These are phyloP conservation scores for Tolypocladium ovalisporum DNA, from an alignment of 2,329 filamentous ascomycete genomes.

Conservation along the genomic window DNA sequence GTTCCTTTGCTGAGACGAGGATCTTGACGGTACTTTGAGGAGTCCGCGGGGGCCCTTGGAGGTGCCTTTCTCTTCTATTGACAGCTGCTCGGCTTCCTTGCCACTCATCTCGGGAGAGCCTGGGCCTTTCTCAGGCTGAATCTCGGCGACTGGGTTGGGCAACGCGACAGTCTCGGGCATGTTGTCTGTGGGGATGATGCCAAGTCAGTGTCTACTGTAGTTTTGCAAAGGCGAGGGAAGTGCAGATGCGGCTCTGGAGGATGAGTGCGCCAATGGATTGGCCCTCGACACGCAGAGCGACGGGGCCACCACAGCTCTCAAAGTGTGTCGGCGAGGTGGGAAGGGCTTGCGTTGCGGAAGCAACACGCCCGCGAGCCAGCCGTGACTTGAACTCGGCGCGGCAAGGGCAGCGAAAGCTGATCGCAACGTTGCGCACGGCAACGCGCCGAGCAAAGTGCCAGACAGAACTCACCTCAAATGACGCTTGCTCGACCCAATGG, in stretches of 20 bases:
- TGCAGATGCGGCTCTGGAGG: not conserved
- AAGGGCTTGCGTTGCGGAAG: not conserved
- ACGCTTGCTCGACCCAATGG: conserved; percentile 10
- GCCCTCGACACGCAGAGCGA: not conserved
- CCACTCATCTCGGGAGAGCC: conserved; percentile 23
- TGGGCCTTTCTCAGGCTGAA: conserved; percentile 22
- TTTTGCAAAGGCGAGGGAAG: not conserved
- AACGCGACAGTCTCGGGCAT: conserved; percentile 21
- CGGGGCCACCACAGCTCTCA: not conserved
- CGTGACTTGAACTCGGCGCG: not conserved
- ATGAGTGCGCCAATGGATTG: not conserved
- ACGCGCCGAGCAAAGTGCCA: not conserved
- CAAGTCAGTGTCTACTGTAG: not conserved
- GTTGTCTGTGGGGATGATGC: conserved; percentile 7
- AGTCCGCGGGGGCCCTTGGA: conserved; percentile 40
- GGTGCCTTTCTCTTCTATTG: conserved; percentile 28
- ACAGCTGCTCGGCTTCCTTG: conserved; percentile 30
- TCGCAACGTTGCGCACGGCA: not conserved
- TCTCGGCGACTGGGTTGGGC: conserved; percentile 16
- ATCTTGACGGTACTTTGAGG: conserved; percentile 49
- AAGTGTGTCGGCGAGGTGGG: not conserved
- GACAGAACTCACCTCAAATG: conserved; percentile 13
- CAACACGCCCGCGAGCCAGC: not conserved
- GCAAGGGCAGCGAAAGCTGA: not conserved
- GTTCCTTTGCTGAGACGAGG: conserved; percentile 47